Base-by-base conservation (phyloP, 164 flowering plant species). In the Malania oleifera region DNA sequence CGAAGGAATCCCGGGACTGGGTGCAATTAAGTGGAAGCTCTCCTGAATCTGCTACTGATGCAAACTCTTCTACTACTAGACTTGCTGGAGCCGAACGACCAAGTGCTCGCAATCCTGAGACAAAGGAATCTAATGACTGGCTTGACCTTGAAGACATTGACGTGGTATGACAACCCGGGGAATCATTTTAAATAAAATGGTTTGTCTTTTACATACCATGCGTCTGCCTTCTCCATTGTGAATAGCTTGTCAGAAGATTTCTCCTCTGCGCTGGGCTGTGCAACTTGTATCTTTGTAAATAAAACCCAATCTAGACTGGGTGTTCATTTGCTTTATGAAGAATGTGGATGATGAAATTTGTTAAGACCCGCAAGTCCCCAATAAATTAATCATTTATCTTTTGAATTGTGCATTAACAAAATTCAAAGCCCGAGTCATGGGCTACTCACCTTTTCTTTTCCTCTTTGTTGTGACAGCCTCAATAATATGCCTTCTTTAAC, bases 101-200 rank as follows among this genome's bases (percentile, higher is more conserved):
- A 34, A 59, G 60, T 63, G 62, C 56, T 34, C 65, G 29, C 26
- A 60, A 65, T 43, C 35, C 56, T 15, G 81, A 77, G 43, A 54
- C 58, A 57, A 82, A 81, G 68, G 88, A 78, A 61, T 68, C 87
- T 3, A 82, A 67, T 66, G 92, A 81, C 59, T 87, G 97, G 95
- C 91, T 87, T 18, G 75, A 74, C 67, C 70, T 87, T 54, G 96
- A 87, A 57, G 88, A 83, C 28, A 71, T 82, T 55, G 85, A 81
- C 54, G 77, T 56, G 19, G 66, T 67, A 19, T 81, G 75, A 75
- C 25, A 7, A 35, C 11, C 24, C 11, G 8, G 15, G 15, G 39
- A 27, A 35, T 19, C 57, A 17, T 58, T 28, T 5, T 60, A 10
- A 35, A 12, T 38, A 9, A 28, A 6, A 15, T 5, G 17, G 61